Base-by-base conservation (phyloP, 1,139 yeast genomes). In the Pneumocystis carinii region DNA sequence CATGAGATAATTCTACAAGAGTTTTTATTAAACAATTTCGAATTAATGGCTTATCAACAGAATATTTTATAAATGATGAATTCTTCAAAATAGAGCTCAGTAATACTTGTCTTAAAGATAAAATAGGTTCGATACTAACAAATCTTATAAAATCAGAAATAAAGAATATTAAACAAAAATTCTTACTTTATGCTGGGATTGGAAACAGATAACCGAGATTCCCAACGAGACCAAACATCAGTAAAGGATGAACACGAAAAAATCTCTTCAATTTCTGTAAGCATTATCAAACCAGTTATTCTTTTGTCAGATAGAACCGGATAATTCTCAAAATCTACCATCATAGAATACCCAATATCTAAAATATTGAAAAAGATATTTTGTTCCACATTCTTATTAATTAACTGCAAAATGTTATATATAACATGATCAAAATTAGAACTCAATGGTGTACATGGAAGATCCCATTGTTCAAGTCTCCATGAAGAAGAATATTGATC, bases 381-480 rank as follows among this genome's bases (percentile, higher is more conserved):
- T 29, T 19, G 32, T 10, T 41, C 37, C 27, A 17, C 41, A 17
- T n/a, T 39, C 12, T 48, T 19, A 38, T 75, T 74, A 1, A 78
- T 67, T 58, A 71, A 72, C 64, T 80, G 83, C 66, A 84, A 73
- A 1, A 78, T 73, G 19, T 75, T 75, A 69, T 82, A 86, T 14
- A 81, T 74, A 6, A 74, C 71, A 60, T 78, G 79, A 63, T 80
- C 77, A 61, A 77, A 79, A 2, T 73, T 71, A 0, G 62, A 60
- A 0, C 79, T 71, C 0, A 65, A 66, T 1, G 68, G 69, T 0
- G 81, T 75, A 1, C 70, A 69, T 0, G 92, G 87, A 4, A 85
- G 65, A 64, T 84, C 85, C 95, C 95, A 88, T 62, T 80, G 78
- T 63, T 78, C 80, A 53, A 87, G 73, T 70, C 85, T 85, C 95